phyloP scores from a whole-genome alignment of 1,284 basidiomycete genomes.

The Ceratobasidium sp. region DNA sequence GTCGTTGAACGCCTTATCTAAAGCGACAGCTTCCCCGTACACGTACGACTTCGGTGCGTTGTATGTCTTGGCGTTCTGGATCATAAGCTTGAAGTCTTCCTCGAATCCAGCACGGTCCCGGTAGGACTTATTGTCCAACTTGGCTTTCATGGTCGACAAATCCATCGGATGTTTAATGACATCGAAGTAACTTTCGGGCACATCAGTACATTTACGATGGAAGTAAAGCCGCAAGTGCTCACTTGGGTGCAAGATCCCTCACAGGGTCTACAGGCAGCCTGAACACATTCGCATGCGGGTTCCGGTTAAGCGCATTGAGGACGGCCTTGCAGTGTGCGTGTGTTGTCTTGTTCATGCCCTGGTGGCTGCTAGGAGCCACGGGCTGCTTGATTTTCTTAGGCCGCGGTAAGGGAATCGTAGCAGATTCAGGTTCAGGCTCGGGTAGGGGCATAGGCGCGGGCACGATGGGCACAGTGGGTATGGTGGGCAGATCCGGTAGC shows the following conservation, averaged over 20 bases:
- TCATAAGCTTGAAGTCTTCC: conserved; percentile 88
- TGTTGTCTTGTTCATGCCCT: conserved; percentile 45
- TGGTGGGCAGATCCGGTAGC: conserved; percentile 10
- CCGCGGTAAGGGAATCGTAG: conserved; percentile 25
- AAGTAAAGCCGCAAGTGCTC: conserved; percentile 51
- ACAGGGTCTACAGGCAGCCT: conserved; percentile 91
- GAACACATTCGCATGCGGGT: conserved; percentile 83
- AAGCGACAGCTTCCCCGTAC: conserved; percentile 76
- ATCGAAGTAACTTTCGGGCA: conserved; percentile 78
- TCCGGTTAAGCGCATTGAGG: conserved; percentile 65
- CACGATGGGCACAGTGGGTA: background rate
- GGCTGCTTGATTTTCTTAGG: conserved; percentile 40
- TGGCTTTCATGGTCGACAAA: conserved; percentile 87
- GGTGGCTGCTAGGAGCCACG: conserved; percentile 22
- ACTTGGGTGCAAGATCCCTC: conserved; percentile 86
- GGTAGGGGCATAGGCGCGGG: conserved; percentile 7
- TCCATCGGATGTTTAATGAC: conserved; percentile 97
- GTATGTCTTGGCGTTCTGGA: conserved; percentile 88
- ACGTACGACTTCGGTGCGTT: conserved; percentile 80
- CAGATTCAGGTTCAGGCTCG: conserved; percentile 21
- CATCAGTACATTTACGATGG: conserved; percentile 22
- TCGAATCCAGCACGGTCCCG: conserved; percentile 85
- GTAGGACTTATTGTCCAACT: conserved; percentile 86
- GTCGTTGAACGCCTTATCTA: conserved; percentile 88
- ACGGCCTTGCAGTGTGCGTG: conserved; percentile 63